Evolutionary conservation across 2,329 filamentous ascomycete genomes (phyloP).

Genomic region (Fusarium falciforme): DNA sequence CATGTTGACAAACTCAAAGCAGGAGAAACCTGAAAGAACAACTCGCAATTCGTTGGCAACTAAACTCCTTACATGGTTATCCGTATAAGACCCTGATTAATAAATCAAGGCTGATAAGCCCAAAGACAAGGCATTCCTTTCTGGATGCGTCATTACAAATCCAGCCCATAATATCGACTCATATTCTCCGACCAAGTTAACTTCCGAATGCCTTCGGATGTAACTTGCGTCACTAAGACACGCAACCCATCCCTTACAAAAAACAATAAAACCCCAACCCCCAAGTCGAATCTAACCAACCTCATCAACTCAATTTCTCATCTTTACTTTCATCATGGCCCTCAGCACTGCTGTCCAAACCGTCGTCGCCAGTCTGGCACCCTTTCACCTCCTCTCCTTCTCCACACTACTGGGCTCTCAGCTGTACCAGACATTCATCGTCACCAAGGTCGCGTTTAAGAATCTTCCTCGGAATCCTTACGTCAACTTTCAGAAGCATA

Average conservation of each 20-base stretch:
- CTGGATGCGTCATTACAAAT: not conserved
- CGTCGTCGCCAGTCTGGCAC: conserved; percentile 42
- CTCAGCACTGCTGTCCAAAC: conserved; percentile 14
- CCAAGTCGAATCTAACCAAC: not conserved
- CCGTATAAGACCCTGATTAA: not conserved
- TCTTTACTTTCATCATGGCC: conserved; percentile 18
- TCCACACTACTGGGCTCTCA: conserved; percentile 54
- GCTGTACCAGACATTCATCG: conserved; percentile 54
- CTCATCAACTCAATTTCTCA: not conserved
- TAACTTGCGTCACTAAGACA: conserved; percentile 13
- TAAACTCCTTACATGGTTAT: not conserved
- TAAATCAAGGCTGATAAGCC: not conserved
- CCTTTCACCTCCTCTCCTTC: conserved; percentile 53
- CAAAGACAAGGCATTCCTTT: not conserved
- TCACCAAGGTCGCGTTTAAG: conserved; percentile 50
- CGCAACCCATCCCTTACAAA: not conserved
- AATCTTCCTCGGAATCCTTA: conserved; percentile 52
- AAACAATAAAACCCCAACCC: conserved; percentile 16
- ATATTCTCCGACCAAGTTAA: conserved; percentile 2
- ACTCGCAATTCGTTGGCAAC: not conserved
- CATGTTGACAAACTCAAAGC: not conserved
- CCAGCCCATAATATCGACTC: not conserved
- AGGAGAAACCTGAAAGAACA: not conserved
- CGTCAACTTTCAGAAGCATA: conserved; percentile 51
- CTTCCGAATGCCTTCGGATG: conserved; percentile 41